phyloP scores from a whole-genome alignment of 2,329 filamentous ascomycete genomes.

The Trichophyton mentagrophytes region DNA sequence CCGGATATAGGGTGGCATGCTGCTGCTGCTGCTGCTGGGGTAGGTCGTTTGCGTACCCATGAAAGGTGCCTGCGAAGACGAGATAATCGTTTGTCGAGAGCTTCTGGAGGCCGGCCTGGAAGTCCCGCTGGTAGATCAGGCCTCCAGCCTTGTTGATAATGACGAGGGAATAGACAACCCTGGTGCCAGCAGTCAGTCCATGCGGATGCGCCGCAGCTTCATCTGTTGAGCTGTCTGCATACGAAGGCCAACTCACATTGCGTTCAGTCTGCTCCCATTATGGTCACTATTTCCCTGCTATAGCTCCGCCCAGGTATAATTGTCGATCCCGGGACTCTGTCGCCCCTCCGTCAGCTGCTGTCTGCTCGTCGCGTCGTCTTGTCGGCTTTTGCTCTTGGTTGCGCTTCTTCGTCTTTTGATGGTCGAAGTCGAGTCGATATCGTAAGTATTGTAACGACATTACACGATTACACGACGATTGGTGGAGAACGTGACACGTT shows the following conservation, averaged over 20 bases:
- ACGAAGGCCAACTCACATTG: background rate
- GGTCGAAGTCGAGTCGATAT: no score
- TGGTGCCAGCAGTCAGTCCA: conserved; percentile 26
- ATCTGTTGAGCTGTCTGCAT: background rate
- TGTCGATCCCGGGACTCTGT: background rate
- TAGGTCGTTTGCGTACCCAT: conserved; percentile 49
- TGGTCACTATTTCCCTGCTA: background rate
- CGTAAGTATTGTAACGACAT: background rate
- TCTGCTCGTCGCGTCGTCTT: background rate
- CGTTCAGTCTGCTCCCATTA: conserved; percentile 3
- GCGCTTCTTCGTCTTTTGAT: no score
- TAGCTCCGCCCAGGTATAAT: background rate
- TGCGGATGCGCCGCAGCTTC: background rate
- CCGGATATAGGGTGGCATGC: background rate
- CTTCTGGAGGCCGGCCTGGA: conserved; percentile 74
- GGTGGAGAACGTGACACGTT: background rate
- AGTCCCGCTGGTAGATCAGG: conserved; percentile 89
- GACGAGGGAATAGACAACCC: conserved; percentile 89
- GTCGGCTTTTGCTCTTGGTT: no score
- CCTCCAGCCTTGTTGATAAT: conserved; percentile 98
- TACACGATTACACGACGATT: background rate
- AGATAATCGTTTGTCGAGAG: conserved; percentile 93
- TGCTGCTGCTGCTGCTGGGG: background rate
- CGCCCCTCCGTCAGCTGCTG: background rate
- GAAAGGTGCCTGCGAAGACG: conserved; percentile 91